A percentile compares a stretch with the other conserved stretches of the same genome.
Evolutionary conservation across 257 asterid species (phyloP).

Genomic region (Phtheirospermum japonicum): DNA sequence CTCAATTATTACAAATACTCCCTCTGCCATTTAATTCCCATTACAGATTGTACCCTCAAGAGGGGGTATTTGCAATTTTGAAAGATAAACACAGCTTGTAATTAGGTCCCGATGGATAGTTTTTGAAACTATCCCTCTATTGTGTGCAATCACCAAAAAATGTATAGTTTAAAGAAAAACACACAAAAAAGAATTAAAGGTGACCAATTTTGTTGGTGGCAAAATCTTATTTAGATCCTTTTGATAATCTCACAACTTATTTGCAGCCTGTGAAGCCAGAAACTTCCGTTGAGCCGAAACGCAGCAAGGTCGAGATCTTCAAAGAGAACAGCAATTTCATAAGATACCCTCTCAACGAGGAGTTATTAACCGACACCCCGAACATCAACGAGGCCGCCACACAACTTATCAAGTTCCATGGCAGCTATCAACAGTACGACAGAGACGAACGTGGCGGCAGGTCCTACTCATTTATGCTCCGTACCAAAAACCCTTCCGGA

Average conservation of each 20-base stretch:
- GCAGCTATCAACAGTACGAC: slow-evolving; percentile 91
- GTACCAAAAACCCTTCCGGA: slow-evolving; percentile 96
- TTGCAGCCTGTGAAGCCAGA: slow-evolving; percentile 78
- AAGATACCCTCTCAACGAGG: slow-evolving; percentile 93
- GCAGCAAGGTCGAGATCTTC: slow-evolving; percentile 90
- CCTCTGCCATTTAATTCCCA: too few species aligned
- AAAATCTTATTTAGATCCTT: too few species aligned
- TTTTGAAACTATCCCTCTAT: background rate
- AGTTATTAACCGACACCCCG: slow-evolving; percentile 70
- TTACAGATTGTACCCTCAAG: too few species aligned
- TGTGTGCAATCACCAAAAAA: background rate
- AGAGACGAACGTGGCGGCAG: slow-evolving; percentile 88
- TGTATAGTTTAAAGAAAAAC: too few species aligned
- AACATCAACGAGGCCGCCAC: slow-evolving; percentile 84
- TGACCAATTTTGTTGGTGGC: too few species aligned
- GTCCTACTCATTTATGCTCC: slow-evolving; percentile 92
- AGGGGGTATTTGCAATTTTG: background rate
- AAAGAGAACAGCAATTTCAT: slow-evolving; percentile 92
- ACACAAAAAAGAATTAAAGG: too few species aligned
- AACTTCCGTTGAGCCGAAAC: slow-evolving; percentile 60
- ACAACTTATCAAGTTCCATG: slow-evolving; percentile 95
- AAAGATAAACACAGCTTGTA: background rate
- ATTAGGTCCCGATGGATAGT: too few species aligned
- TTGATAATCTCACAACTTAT: background rate
- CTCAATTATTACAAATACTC: too few species aligned